These are phyloP conservation scores for Caryopteris hybrid DNA, from an alignment of 305 asterid species.

Conservation along the genomic window DNA sequence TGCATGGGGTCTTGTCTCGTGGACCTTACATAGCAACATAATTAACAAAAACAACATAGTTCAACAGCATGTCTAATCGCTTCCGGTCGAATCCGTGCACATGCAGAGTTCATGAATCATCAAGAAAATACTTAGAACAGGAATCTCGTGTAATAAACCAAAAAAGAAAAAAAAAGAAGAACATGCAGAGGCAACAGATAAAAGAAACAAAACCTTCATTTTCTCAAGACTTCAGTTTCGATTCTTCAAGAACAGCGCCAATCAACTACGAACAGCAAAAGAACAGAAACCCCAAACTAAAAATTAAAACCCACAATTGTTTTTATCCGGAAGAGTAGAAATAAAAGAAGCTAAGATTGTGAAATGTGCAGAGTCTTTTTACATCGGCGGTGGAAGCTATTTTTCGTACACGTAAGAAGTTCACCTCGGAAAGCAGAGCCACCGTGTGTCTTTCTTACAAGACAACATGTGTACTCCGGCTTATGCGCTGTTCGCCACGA, in stretches of 20 bases:
- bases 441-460: conserved; percentile 1
- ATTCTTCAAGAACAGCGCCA: not conserved
- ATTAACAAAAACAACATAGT: not conserved
- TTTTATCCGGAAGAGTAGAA: not conserved
- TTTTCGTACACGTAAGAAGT: conserved; percentile 13
- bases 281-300: not conserved
- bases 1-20: conserved; percentile 46
- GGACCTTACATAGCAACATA: conserved; percentile 30
- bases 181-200: not conserved
- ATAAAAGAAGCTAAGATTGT: not conserved
- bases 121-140: no score
- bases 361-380: not conserved
- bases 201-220: conserved; percentile 26
- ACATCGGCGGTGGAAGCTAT: conserved; percentile 19
- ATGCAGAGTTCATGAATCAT: no score
- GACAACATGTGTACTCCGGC: conserved; percentile 29
- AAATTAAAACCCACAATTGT: not conserved
- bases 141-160: no score
- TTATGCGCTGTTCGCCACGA: conserved; percentile 35
- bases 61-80: not conserved
- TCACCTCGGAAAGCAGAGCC: not conserved
- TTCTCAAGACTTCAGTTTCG: not conserved
- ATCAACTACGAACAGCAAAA: not conserved
- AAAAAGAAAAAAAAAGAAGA: not conserved
- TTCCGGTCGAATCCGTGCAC: no score